Conservation (phyloP, 345 rosid species). For the Heritiera littoralis region DNA sequence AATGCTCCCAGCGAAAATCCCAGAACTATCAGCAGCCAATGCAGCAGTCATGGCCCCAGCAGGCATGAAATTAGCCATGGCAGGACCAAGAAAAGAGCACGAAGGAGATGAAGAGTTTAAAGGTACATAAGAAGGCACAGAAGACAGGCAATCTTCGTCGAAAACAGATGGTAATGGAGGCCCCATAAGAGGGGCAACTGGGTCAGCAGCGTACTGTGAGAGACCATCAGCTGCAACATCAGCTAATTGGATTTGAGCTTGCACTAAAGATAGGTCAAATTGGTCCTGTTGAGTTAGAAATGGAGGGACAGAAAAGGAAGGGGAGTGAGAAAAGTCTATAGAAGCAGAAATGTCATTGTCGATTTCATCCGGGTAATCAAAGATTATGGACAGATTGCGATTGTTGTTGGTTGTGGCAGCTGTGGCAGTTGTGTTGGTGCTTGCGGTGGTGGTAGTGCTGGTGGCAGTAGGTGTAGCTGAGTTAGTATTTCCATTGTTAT, state of each 20-base stretch:
- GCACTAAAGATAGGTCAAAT: conserved; percentile 55
- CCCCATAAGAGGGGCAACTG: conserved; percentile 34
- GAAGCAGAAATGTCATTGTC: conserved; percentile 80
- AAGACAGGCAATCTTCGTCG: conserved; percentile 77
- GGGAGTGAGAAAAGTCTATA: conserved; percentile 75
- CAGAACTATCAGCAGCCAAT: conserved; percentile 47
- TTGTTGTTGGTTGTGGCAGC: conserved; percentile 34
- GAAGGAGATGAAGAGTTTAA: conserved; percentile 60
- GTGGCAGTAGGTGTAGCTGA: conserved; percentile 15
- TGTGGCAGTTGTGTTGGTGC: conserved; percentile 27
- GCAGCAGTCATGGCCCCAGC: conserved; percentile 40
- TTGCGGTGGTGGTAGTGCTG: conserved; percentile 31
- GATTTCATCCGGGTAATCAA: conserved; percentile 65
- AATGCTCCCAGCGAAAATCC: conserved; percentile 40
- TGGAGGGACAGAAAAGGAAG: conserved; percentile 49
- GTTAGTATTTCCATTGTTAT: conserved; percentile 30
- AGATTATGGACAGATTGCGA: conserved; percentile 46
- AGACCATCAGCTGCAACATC: conserved; percentile 38
- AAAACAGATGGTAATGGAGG: conserved; percentile 46
- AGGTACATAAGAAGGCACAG: conserved; percentile 63
- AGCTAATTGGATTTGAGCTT: conserved; percentile 38
- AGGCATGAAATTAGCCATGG: conserved; percentile 42
- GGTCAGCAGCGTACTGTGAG: conserved; percentile 33
- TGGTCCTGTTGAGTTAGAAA: conserved; percentile 51
- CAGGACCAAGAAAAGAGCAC: conserved; percentile 49